phyloP scores from a whole-genome alignment of 768 basidiomycete genomes.

The Thelephora ganbajun region DNA sequence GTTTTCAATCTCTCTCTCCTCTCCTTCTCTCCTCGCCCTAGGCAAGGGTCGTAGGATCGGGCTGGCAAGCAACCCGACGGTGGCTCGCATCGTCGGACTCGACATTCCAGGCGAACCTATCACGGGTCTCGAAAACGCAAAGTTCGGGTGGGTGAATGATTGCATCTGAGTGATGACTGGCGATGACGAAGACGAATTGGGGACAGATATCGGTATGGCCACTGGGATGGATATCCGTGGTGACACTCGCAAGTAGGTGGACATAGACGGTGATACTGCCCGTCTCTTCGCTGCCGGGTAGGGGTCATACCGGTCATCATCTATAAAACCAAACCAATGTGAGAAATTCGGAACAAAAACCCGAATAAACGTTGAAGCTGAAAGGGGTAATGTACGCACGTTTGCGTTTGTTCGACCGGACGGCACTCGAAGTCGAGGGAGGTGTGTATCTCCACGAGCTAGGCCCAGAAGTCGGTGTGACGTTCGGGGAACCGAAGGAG shows the following conservation, averaged over 20 bases:
- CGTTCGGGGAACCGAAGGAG: slow-evolving; percentile 45
- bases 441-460: slow-evolving; percentile 74
- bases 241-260: slow-evolving; percentile 42
- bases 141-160: slow-evolving; percentile 18
- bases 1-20: slow-evolving; percentile 57
- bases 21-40: slow-evolving; percentile 27
- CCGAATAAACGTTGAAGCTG: slow-evolving; percentile 1
- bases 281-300: slow-evolving; percentile 71
- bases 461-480: slow-evolving; percentile 37
- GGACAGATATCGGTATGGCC: slow-evolving; percentile 45
- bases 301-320: slow-evolving; percentile 78
- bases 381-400: slow-evolving; percentile 24
- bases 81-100: slow-evolving; percentile 61
- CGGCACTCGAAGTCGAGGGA: slow-evolving; percentile 60
- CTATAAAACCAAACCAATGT: slow-evolving; percentile 22
- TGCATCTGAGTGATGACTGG: slow-evolving; percentile 45
- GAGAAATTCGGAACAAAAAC: slow-evolving; percentile 2
- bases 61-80: slow-evolving; percentile 51
- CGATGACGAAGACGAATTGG: slow-evolving; percentile 50
- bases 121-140: slow-evolving; percentile 23
- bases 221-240: slow-evolving; percentile 14
- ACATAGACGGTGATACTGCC: slow-evolving; percentile 70
- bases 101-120: slow-evolving; percentile 39
- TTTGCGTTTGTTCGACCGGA: slow-evolving; percentile 75
- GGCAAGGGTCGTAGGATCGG: slow-evolving; percentile 62